Base-by-base conservation (phyloP, 2,329 filamentous ascomycete species). In the Fusarium subtropicale region DNA sequence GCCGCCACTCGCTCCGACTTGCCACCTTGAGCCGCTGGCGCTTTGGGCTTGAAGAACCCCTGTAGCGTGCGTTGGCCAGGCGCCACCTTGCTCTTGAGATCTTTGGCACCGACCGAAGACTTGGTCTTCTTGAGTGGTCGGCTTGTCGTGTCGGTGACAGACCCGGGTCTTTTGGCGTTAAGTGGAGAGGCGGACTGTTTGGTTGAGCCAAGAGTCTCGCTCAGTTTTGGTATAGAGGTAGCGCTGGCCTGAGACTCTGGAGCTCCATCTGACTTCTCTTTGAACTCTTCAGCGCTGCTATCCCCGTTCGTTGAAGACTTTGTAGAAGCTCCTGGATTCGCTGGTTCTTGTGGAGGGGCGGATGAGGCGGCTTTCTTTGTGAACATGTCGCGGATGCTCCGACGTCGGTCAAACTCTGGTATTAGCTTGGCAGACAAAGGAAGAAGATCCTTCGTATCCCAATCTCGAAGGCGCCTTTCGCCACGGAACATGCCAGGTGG, bases 311-410 rank as follows among this genome's bases (percentile, higher is more conserved):
- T 22, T 8, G 51, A 47, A 20, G 44, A 18, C n/a, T 41, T 58
- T 30, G 28, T 16, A 34, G 45, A 7, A 20, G 47, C 26, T 28
- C 46, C 54, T 28, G 56, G 59, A 33, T 39, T 60, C 13, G 54
- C 16, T 20, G 50, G 54, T 18, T 52, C 53, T 45, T 48, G 64
- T n/a, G 46, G 56, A 54, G 38, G 33, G 42, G 39, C 50, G 55
- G 51, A 54, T 52, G 66, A 51, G 18, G 44, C 33, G 33, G 68
- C 60, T 61, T 72, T 71, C 60, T 84, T 76, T 62, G 84, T 84
- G 76, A 98, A 97, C 96, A 99, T 98, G 75, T 97, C 94, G 72
- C 91, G 92, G 75, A 99, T 97, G 76, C 84, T 97, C 70, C 88
- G 88, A 22, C 96, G 88, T 62, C 91, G 90, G 75, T 94, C 89